Percentiles rank a stretch among this genome's conserved stretches.
Evolutionary conservation across 129 eudicot genomes (phyloP).

Genomic region (Pittosporum tobira): DNA sequence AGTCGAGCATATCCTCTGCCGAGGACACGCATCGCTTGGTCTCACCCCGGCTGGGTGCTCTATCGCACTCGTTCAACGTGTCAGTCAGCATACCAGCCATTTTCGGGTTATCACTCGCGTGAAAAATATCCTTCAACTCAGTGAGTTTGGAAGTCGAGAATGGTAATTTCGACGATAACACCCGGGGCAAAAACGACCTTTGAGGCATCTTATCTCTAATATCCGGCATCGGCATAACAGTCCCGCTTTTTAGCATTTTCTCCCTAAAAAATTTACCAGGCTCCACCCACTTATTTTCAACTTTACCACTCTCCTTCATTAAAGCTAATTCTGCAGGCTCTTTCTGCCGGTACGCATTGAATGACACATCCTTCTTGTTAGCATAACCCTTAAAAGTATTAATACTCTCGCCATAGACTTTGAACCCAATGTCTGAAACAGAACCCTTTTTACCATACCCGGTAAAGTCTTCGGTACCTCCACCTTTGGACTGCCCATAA

Average conservation of each 20-base stretch:
- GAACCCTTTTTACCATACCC: constrained; percentile 29
- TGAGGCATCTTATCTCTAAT: constrained; percentile 40
- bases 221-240: no score
- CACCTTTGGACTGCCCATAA: constrained; percentile 34
- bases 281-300: constrained; percentile 27
- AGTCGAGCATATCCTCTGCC: constrained; percentile 39
- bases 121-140: constrained; percentile 29
- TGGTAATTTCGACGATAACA: constrained; percentile 29
- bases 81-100: constrained; percentile 18
- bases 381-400: constrained; percentile 38
- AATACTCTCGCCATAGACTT: constrained; percentile 28
- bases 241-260: constrained; percentile 27
- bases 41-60: constrained; percentile 35
- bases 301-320: constrained; percentile 6
- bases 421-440: constrained; percentile 20
- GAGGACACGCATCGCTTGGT: constrained; percentile 36
- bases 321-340: neutral
- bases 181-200: constrained; percentile 51
- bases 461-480: constrained; percentile 34
- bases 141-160: constrained; percentile 27
- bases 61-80: constrained; percentile 31
- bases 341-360: constrained; percentile 16
- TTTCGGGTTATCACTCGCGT: constrained; percentile 25
- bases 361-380: constrained; percentile 21
- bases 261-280: constrained; percentile 46